phyloP scores from a whole-genome alignment of 257 asterid species.

The Primulina huaijiensis region DNA sequence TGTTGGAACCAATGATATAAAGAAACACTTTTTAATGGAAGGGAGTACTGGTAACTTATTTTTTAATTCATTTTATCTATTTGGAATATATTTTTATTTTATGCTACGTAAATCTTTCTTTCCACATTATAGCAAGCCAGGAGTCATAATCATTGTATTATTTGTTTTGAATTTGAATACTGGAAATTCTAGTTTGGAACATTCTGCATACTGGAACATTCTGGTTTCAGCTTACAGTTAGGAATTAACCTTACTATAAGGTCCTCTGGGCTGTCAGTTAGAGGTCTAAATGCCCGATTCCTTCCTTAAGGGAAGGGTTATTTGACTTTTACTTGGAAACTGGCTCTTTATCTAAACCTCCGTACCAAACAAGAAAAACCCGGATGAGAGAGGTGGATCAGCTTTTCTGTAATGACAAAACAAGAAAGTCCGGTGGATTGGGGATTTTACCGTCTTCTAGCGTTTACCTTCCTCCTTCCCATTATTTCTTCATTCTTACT shows the following conservation, averaged over 20 bases:
- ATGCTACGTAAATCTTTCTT: no score
- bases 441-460: neutral
- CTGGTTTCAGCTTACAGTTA: neutral
- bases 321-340: neutral
- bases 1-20: no score
- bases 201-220: neutral
- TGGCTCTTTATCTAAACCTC: neutral
- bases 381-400: neutral
- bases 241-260: neutral
- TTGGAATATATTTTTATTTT: no score
- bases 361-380: neutral
- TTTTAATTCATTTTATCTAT: no score
- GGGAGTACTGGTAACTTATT: no score
- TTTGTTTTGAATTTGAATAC: neutral
- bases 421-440: neutral
- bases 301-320: neutral
- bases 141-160: no score
- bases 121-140: no score
- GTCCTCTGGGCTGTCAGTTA: neutral
- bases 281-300: neutral
- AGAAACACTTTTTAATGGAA: no score
- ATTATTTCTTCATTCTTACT: neutral
- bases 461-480: neutral
- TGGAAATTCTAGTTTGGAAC: neutral
- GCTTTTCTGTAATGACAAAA: neutral